A percentile compares a stretch with the other conserved stretches of the same genome.
Conservation (phyloP, 306 rosid genomes). For the Trifolium fragiferum region DNA sequence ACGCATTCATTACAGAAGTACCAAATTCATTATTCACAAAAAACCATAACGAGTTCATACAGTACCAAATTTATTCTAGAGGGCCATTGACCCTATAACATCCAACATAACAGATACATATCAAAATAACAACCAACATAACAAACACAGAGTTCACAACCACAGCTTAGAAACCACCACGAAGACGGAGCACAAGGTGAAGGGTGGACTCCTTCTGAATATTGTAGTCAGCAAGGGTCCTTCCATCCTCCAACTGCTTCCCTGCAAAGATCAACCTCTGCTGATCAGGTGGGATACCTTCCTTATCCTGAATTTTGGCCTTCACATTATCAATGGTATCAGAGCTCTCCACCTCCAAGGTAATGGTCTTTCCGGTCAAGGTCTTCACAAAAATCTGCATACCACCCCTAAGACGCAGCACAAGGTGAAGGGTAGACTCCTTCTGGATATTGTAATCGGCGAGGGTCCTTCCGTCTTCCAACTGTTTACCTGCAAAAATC, state of each 20-base stretch:
- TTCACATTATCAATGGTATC: conserved; percentile 50
- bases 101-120: neutral
- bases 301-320: conserved; percentile 51
- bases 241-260: conserved; percentile 57
- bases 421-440: conserved; percentile 65
- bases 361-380: conserved; percentile 51
- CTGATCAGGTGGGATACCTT: conserved; percentile 49
- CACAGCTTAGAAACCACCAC: conserved; percentile 52
- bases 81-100: conserved; percentile 39
- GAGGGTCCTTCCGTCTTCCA: conserved; percentile 56
- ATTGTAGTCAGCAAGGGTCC: conserved; percentile 52
- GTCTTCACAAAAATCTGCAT: conserved; percentile 61
- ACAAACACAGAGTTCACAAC: neutral
- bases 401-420: conserved; percentile 71
- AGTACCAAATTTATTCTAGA: conserved; percentile 33
- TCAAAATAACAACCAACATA: neutral
- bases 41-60: neutral
- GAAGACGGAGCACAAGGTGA: conserved; percentile 64
- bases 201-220: conserved; percentile 54
- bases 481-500: conserved; percentile 55
- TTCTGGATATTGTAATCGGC: conserved; percentile 53
- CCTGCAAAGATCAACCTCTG: conserved; percentile 56
- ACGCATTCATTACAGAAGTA: neutral
- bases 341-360: conserved; percentile 55
- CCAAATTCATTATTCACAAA: neutral